Evolutionary conservation across 257 asterid species (phyloP).

Genomic region (Salvia hispanica): DNA sequence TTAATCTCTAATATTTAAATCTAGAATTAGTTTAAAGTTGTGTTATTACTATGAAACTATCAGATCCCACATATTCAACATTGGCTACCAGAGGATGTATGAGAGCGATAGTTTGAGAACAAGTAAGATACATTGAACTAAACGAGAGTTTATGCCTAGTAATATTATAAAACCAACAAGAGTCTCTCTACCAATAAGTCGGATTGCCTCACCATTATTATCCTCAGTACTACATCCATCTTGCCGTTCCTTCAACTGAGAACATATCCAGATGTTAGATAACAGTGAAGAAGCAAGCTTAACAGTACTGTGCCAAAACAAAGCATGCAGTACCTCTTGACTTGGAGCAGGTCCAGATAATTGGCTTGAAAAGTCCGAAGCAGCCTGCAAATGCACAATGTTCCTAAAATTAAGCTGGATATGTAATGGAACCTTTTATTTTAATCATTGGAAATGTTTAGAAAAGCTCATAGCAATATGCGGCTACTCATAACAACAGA

Average conservation of each 20-base stretch:
- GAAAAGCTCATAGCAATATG: not conserved
- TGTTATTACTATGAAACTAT: not conserved
- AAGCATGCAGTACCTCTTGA: slow-evolving; percentile 44
- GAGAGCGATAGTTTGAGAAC: not conserved
- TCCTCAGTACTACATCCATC: slow-evolving; percentile 45
- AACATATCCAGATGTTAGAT: slow-evolving; percentile 32
- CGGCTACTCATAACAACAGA: not conserved
- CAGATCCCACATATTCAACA: not conserved
- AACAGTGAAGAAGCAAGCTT: slow-evolving; percentile 10
- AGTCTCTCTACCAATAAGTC: not conserved
- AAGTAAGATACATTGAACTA: no score
- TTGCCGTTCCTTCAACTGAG: slow-evolving; percentile 46
- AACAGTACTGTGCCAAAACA: slow-evolving; percentile 18
- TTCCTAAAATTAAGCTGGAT: not conserved
- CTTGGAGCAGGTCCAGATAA: slow-evolving; percentile 41
- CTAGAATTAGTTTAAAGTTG: not conserved
- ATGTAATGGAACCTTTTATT: not conserved
- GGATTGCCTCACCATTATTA: slow-evolving; percentile 23
- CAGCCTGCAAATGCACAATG: slow-evolving; percentile 46
- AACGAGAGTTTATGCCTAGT: not conserved
- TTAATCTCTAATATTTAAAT: not conserved
- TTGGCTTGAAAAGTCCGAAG: slow-evolving; percentile 50
- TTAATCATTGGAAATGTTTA: not conserved
- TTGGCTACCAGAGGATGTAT: not conserved
- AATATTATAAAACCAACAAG: not conserved